Evolutionary conservation across 2,329 filamentous ascomycete species (phyloP), one percentile per base, ranked within the genome.

Genomic region (Cryphonectria parasitica): DNA sequence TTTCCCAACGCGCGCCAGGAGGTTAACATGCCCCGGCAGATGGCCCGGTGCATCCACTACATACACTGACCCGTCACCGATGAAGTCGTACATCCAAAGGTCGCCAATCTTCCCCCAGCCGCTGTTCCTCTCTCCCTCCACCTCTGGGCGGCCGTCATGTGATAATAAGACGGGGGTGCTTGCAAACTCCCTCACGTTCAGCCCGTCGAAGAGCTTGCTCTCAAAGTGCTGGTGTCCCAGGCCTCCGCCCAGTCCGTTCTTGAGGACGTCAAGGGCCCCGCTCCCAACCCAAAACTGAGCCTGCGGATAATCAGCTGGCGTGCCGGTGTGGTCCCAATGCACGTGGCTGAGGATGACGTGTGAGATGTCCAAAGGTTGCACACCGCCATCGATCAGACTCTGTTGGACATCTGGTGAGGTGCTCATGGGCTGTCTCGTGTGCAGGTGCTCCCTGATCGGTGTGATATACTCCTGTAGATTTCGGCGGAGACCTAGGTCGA

Each of bases 311-410:
- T 88, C 85, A 1, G 79, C 77, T 0, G 86, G 85, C 5, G 85
- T 87, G n/a, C 87, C 88, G 52, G 85, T 80, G 72, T 89, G 87
- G 74, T 89, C 87, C 81, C 85, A 88, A 74, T 89, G 87, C 0
- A 86, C 80, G 71, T 89, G 87, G 73, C 83, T 85, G 1, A 87
- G 76, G 10, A 89, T 76, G 7, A 81, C 76, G 0, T 75, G 54
- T 64, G 80, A 75, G 49, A 82, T 76, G 28, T 76, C 76, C 7
- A 36, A 65, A 1, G 71, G 49, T 0, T 71, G 71, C 15, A 66
- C 39, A 0, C 61, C 58, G 13, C 77, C 77, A 4, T 72, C 70
- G 64, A 76, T 75, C 54, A 87, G 74, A 60, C 77, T 80, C 7
- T 75, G 78, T 1, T 80, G 81, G 19, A 82, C 82, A 70, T 86